Conservation (phyloP, 2,329 filamentous ascomycete species). For the Pestalotiopsis sp. region DNA sequence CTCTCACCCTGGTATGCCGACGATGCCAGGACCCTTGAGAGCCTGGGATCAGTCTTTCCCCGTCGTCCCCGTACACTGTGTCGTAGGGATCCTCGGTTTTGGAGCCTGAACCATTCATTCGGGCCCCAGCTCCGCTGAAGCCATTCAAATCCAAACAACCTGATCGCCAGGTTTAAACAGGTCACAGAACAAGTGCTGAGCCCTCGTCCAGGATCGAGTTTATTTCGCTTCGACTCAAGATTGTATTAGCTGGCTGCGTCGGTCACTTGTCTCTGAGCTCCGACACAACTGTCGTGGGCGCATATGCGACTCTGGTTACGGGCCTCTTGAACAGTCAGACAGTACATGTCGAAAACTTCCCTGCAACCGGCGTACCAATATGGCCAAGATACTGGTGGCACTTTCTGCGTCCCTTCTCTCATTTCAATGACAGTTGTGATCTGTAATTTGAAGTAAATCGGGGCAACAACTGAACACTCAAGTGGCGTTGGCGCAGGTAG, state of each 20-base stretch:
- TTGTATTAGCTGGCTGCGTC: not conserved
- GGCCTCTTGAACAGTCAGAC: not conserved
- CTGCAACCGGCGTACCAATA: not conserved
- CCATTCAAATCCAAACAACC: not conserved
- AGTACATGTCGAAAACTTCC: too few relatives aligned
- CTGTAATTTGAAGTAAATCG: not conserved
- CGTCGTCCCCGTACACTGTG: not conserved
- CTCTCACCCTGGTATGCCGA: not conserved
- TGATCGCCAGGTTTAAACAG: not conserved
- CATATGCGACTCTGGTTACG: not conserved
- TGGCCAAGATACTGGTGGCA: not conserved
- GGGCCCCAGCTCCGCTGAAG: not conserved
- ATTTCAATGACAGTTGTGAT: not conserved
- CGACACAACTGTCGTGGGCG: not conserved
- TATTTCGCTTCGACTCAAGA: not conserved
- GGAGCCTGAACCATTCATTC: not conserved
- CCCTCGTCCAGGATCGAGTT: not conserved
- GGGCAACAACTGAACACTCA: not conserved
- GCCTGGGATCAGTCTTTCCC: not conserved
- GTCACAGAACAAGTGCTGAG: not conserved
- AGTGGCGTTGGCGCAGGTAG: not conserved
- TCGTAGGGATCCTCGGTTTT: not conserved
- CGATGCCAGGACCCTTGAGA: slow-evolving; percentile 7
- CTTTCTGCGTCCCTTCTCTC: not conserved
- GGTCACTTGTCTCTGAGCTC: not conserved